Base-by-base conservation (phyloP, 2,329 filamentous ascomycete genomes). In the Botrytis elliptica region DNA sequence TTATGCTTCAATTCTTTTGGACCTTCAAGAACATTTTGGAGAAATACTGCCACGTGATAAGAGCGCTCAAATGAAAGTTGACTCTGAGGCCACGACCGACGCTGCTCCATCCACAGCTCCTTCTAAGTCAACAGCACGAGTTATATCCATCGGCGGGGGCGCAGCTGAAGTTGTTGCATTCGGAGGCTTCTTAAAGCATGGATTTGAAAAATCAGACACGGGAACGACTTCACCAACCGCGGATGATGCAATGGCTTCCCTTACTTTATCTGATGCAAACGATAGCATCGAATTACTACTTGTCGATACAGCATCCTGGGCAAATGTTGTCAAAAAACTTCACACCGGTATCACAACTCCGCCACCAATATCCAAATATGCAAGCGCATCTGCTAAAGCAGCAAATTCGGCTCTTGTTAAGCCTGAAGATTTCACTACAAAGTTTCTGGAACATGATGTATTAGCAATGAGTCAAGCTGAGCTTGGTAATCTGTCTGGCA, bases 261-360 rank as follows among this genome's bases (percentile, higher is more conserved):
- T 77, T 40, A 70, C 65, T 12, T 64, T 77, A 46, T 72, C 75
- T 18, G 69, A 75, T 29, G 52, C 52, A 5, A 52, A 25, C n/a
- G 40, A 49, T 42, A 52, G 67, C 25, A 70, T 79, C 29, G 75
- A 83, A 46, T 83, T 96, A 18, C 87, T 86, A 9, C 89, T 94
- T n/a, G 83, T 98, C 66, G 95, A 98, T 83, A 90, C 93, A 29
- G 96, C 92, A 4, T 89, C 92, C 44, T 98, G 96, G 95, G 84
- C 84, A 0, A 76, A 82, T 3, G 89, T 95, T 18, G 84, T 92
- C 9, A 78, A 84, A 0, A 86, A 86, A 20, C 85, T 98, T 8
- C 84, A 88, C 16, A 77, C 82, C 1, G 84, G 85, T 14, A 84
- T 95, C 63, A 89, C 85, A 0, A 86, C 83, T 1, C 83, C 88